A percentile compares a stretch with the other conserved stretches of the same genome.
These are phyloP conservation scores for Viola pubescens DNA, from an alignment of 441 rosid species.

Conservation along the genomic window DNA sequence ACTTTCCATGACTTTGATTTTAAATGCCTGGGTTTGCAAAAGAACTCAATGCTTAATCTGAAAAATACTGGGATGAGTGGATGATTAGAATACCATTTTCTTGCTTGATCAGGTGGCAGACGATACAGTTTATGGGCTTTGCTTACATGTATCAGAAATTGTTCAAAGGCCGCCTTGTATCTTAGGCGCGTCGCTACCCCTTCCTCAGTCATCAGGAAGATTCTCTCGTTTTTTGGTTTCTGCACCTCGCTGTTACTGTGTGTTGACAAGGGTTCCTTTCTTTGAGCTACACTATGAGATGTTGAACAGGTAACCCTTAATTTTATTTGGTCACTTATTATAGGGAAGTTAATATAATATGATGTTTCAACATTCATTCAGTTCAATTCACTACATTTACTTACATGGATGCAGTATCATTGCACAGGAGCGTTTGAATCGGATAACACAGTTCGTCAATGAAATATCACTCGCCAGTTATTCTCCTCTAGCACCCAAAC, in stretches of 20 bases:
- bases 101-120: constrained; percentile 68
- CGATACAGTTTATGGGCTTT: constrained; percentile 90
- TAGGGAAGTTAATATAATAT: constrained; percentile 7
- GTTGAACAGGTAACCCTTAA: constrained; percentile 68
- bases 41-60: neutral
- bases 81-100: constrained; percentile 19
- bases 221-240: constrained; percentile 76
- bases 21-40: neutral
- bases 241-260: constrained; percentile 97
- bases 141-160: constrained; percentile 81
- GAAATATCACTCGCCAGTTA: constrained; percentile 56
- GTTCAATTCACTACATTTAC: constrained; percentile 19
- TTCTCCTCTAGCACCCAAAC: constrained; percentile 34
- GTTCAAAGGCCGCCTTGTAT: constrained; percentile 93
- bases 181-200: constrained; percentile 50
- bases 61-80: constrained; percentile 10
- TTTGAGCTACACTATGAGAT: constrained; percentile 93
- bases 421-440: constrained; percentile 91
- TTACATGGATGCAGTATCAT: constrained; percentile 69
- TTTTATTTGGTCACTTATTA: constrained; percentile 15
- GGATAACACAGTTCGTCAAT: constrained; percentile 72
- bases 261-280: constrained; percentile 88
- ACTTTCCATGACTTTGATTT: neutral
- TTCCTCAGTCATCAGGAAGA: constrained; percentile 43
- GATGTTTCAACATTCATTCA: constrained; percentile 1